A percentile compares a stretch with the other conserved stretches of the same genome.
Conservation (phyloP, 2,329 filamentous ascomycete species). For the Ophiocordyceps camponoti-rufipedis region DNA sequence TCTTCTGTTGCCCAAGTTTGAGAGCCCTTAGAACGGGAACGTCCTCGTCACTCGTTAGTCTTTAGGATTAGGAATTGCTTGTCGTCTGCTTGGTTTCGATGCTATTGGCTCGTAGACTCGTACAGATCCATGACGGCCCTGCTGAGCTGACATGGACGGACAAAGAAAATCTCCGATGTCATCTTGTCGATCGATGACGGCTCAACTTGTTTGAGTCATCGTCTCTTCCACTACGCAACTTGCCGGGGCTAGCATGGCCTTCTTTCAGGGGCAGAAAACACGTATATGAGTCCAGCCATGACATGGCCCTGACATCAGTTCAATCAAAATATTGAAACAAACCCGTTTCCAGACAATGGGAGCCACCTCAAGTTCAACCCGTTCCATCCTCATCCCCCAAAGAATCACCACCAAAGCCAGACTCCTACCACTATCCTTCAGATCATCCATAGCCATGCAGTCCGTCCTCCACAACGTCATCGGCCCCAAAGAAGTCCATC, state of each 20-base stretch:
- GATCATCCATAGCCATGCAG: not conserved
- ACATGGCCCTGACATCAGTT: no score
- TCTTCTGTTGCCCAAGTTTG: not conserved
- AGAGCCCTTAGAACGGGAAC: no score
- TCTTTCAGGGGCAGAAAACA: not conserved
- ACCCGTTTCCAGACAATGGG: not conserved
- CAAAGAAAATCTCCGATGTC: not conserved
- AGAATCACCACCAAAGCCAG: no score
- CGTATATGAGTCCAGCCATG: no score
- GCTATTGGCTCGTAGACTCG: no score
- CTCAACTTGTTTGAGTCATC: not conserved
- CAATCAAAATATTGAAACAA: no score
- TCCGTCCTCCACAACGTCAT: slow-evolving; percentile 6
- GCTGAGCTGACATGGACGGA: no score
- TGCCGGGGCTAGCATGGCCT: not conserved
- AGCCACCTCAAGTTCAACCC: not conserved
- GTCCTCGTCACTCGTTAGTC: no score
- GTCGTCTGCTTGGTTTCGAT: no score
- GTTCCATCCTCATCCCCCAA: no score
- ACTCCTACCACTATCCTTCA: not conserved
- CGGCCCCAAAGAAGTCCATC: slow-evolving; percentile 16
- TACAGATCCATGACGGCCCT: no score
- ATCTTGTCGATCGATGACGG: not conserved
- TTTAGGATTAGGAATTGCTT: no score
- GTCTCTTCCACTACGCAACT: not conserved